Evolutionary conservation across 2,329 filamentous ascomycete genomes (phyloP).

Genomic region (Pyrenophora graminea): DNA sequence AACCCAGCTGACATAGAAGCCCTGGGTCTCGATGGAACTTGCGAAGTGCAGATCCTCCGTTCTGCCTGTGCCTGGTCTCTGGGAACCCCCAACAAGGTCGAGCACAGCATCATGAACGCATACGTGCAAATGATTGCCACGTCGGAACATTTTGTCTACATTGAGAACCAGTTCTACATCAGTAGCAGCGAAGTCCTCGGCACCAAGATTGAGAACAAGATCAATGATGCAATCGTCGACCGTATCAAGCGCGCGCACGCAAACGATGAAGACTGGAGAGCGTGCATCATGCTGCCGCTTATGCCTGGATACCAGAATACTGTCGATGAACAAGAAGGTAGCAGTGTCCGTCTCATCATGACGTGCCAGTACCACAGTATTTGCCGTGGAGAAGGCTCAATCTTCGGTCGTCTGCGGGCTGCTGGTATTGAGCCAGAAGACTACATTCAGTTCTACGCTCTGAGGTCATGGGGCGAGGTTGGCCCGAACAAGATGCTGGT

Average conservation of each 20-base stretch:
- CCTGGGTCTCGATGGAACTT: constrained; percentile 88
- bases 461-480: constrained; percentile 91
- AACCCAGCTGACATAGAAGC: constrained; percentile 82
- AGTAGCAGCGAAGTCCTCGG: constrained; percentile 88
- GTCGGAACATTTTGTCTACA: constrained; percentile 96
- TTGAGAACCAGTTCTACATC: constrained; percentile 99
- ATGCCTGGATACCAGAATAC: constrained; percentile 99
- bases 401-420: constrained; percentile 82
- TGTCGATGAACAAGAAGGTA: constrained; percentile 90
- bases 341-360: constrained; percentile 92
- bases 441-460: constrained; percentile 92
- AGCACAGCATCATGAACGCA: constrained; percentile 94
- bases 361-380: constrained; percentile 97
- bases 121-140: constrained; percentile 94
- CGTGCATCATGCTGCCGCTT: constrained; percentile 85
- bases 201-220: constrained; percentile 86
- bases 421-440: constrained; percentile 88
- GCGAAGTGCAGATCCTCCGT: constrained; percentile 92
- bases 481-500: constrained; percentile 79
- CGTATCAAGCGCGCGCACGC: constrained; percentile 83
- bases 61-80: constrained; percentile 92
- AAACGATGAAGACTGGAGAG: constrained; percentile 87
- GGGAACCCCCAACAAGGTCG: constrained; percentile 78
- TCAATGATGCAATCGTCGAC: constrained; percentile 91
- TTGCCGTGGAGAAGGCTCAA: constrained; percentile 86